Evolutionary conservation across 1,284 basidiomycete genomes (phyloP), one percentile per base, ranked within the genome.

Genomic region (Earliella scabrosa): DNA sequence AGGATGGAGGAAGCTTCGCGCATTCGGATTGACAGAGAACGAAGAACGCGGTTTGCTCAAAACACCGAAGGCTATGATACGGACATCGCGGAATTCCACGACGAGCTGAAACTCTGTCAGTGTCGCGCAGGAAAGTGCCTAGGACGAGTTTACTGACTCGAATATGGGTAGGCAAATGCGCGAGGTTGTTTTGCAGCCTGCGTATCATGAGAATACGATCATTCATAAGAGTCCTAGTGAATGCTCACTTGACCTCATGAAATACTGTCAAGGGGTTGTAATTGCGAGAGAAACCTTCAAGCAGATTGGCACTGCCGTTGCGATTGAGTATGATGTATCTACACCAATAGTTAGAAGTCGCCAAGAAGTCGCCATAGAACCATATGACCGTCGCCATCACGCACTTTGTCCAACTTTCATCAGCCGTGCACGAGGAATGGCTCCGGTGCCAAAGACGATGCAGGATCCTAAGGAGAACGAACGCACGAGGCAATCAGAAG

Each of bases 371-470:
- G 3, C n/a, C 11, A 34, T 39, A 2, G 16, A 38, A 8, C 35
- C 18, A 41, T 32, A 23, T 34, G 27, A 31, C 43, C 4, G 18
- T 10, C 6, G 16, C 16, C 11, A 39, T 20, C 21, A 64, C 77
- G 60, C 67, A 91, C 87, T 85, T 90, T 43, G 89, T 92, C 90
- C 90, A 92, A 21, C 88, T 76, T 72, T 92, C 90, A 61, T 90
- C 88, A 6, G 81, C 71, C n/a, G 88, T 90, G 66, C 90, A 92
- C 21, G 79, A 77, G 2, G 83, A 83, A 31, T 75, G 76, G 65
- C 77, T 81, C 47, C 89, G 82, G 68, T 91, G 89, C 79, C 81
- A 86, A 31, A 85, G 75, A 26, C 87, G 77, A 64, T 81, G 75
- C 51, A 91, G 71, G 26, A 82, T 68, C 65, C 88, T 90, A n/a